Evolutionary conservation across 2,329 filamentous ascomycete species (phyloP).

Genomic region (Colletotrichum tropicicola): DNA sequence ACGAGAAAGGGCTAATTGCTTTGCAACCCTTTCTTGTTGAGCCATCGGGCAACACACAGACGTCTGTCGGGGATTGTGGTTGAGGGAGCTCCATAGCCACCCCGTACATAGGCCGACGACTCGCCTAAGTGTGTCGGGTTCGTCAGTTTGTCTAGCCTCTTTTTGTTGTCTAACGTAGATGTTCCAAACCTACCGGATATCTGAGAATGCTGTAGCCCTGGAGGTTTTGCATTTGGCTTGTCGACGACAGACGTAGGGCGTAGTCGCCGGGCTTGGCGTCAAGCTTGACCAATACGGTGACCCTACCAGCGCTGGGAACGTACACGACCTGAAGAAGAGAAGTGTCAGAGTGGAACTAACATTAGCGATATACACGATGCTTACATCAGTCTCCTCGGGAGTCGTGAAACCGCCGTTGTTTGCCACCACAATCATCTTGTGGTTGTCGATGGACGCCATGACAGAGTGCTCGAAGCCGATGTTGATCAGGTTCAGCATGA

Average conservation of each 20-base stretch:
- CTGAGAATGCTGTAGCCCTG: conserved; percentile 33
- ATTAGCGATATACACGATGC: neutral
- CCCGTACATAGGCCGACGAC: conserved; percentile 26
- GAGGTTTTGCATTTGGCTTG: conserved; percentile 35
- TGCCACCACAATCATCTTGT: conserved; percentile 35
- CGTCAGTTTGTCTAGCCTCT: neutral
- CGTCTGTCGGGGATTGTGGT: neutral
- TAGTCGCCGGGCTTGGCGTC: conserved; percentile 33
- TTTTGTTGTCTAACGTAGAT: too few relatives aligned
- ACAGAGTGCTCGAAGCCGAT: conserved; percentile 25
- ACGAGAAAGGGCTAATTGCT: neutral
- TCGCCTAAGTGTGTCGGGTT: neutral
- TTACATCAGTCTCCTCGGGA: conserved; percentile 25
- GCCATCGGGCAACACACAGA: conserved; percentile 32
- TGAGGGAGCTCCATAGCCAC: conserved; percentile 31
- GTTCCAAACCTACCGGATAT: conserved; percentile 7
- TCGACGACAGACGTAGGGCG: conserved; percentile 34
- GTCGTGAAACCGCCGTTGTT: conserved; percentile 35
- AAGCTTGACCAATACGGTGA: conserved; percentile 34
- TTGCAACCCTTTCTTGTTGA: conserved; percentile 24
- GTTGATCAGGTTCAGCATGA: conserved; percentile 25
- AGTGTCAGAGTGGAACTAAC: neutral
- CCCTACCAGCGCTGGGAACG: conserved; percentile 31
- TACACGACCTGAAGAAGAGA: conserved; percentile 20
- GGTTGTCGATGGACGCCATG: conserved; percentile 33